A percentile compares a stretch with the other conserved stretches of the same genome.
phyloP scores from a whole-genome alignment of 2,329 filamentous ascomycete genomes.

The Arachnopeziza araneosa region DNA sequence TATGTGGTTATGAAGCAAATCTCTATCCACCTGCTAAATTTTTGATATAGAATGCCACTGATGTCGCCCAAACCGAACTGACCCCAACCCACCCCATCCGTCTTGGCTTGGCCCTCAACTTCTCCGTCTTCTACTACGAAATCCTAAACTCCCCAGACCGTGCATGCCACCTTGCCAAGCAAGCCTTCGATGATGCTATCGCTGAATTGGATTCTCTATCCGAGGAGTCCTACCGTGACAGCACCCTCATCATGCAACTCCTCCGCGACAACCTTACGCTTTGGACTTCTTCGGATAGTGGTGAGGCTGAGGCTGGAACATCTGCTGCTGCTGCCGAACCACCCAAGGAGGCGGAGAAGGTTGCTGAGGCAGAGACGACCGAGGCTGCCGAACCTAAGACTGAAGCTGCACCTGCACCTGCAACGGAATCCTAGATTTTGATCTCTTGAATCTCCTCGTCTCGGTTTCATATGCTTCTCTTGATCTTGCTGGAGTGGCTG shows the following conservation, averaged over 20 bases:
- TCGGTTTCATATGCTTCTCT: constrained; percentile 35
- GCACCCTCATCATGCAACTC: constrained; percentile 98
- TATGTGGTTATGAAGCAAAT: constrained; percentile 37
- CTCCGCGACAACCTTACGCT: constrained; percentile 97
- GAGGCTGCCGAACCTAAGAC: constrained; percentile 25
- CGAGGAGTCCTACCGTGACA: constrained; percentile 98
- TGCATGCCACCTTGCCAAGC: constrained; percentile 97
- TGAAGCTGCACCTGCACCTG: constrained; percentile 34
- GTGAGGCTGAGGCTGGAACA: constrained; percentile 61
- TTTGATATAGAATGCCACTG: constrained; percentile 74
- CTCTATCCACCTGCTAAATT: constrained; percentile 7
- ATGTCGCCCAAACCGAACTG: constrained; percentile 95
- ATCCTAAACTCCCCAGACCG: constrained; percentile 97
- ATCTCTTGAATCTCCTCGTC: constrained; percentile 32
- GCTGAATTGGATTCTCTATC: constrained; percentile 94
- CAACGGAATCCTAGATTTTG: constrained; percentile 49
- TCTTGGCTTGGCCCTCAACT: constrained; percentile 95
- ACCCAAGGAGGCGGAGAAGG: constrained; percentile 53
- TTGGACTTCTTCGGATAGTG: constrained; percentile 91
- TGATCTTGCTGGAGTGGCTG: constrained; percentile 28
- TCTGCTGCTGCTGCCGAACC: constrained; percentile 50
- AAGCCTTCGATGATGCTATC: constrained; percentile 97
- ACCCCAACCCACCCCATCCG: constrained; percentile 97
- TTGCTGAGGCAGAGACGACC: constrained; percentile 43
- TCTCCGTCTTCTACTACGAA: constrained; percentile 99